phyloP scores from a whole-genome alignment of 108 stramenopile genomes.

The Cyclotella baltica region DNA sequence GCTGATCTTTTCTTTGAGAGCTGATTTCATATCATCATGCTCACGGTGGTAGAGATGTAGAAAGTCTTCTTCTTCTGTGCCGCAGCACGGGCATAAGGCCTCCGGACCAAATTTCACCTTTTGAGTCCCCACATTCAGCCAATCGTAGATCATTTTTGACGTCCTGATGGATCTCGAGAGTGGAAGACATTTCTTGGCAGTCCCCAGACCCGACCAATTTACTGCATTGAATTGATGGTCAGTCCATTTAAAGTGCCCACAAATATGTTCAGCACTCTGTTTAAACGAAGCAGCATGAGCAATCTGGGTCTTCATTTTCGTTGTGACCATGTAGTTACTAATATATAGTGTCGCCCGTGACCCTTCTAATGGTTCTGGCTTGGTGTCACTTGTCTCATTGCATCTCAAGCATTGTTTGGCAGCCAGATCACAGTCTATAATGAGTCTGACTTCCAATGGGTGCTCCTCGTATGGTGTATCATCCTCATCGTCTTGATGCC shows the following conservation, averaged over 20 bases:
- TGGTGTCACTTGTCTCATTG: neutral
- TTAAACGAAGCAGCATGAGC: neutral
- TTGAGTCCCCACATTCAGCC: neutral
- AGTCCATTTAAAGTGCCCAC: neutral
- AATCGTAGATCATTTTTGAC: neutral
- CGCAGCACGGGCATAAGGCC: neutral
- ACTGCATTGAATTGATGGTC: neutral
- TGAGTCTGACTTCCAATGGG: neutral
- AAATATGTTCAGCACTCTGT: neutral
- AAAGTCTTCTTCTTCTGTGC: neutral
- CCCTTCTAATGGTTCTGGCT: neutral
- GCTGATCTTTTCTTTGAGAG: neutral
- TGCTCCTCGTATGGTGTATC: neutral
- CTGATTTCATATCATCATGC: neutral
- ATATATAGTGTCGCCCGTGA: neutral
- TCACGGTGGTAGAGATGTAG: neutral
- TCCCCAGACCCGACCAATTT: neutral
- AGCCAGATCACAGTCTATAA: neutral
- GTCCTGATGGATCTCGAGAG: neutral
- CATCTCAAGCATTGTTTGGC: neutral
- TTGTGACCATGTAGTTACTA: neutral
- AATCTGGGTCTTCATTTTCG: neutral
- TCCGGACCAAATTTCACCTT: neutral
- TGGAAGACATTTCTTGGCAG: neutral
- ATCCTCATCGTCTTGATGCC: constrained; percentile 6